Conservation (phyloP, 1,139 yeast species). For the Entelexis paramagnoliae region DNA sequence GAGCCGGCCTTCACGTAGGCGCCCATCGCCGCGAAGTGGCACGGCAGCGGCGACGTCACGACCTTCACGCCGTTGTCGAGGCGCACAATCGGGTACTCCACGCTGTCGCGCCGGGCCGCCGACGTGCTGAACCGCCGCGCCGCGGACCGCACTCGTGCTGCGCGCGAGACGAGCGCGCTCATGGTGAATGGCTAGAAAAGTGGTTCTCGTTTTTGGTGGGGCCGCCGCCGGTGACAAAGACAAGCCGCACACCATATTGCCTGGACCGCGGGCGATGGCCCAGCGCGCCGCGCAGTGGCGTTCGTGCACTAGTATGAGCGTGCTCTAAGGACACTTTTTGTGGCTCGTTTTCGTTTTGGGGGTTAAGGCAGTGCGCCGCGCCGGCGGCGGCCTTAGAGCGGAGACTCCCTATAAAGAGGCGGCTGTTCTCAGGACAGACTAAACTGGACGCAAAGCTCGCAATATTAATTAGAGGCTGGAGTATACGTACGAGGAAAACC, state of each 20-base stretch:
- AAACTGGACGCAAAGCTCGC: no score
- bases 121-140: constrained; percentile 4
- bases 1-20: constrained; percentile 87
- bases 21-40: constrained; percentile 87
- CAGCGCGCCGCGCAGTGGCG: no score
- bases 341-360: no score
- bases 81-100: constrained; percentile 36
- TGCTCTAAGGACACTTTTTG: no score
- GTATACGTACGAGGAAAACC: no score
- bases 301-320: no score
- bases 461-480: no score
- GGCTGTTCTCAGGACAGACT: no score
- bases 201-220: no score
- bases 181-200: neutral
- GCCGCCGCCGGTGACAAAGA: neutral
- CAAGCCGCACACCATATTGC: neutral
- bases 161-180: constrained; percentile 6
- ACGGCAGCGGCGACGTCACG: constrained; percentile 77
- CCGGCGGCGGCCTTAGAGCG: no score
- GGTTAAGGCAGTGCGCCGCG: no score
- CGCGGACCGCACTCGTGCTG: neutral
- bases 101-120: neutral
- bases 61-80: constrained; percentile 70
- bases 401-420: no score
- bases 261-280: constrained; percentile 1